These are phyloP conservation scores for Parvularia atlantis DNA, from an alignment of 78 protist species.

Conservation along the genomic window DNA sequence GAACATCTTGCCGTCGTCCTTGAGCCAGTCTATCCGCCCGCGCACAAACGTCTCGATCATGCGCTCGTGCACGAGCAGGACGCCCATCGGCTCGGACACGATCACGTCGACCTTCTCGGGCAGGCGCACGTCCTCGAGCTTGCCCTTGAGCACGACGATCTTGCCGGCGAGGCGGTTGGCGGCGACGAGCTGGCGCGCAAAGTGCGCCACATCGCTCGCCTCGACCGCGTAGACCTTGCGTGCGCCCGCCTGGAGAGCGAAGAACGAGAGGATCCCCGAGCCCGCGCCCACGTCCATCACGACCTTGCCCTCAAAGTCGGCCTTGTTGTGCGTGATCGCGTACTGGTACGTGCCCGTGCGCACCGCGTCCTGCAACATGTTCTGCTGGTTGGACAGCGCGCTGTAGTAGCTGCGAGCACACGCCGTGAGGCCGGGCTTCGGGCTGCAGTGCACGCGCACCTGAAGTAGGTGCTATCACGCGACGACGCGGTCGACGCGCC, in stretches of 20 bases:
- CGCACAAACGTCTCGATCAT: slow-evolving; percentile 29
- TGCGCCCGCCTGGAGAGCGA: slow-evolving; percentile 37
- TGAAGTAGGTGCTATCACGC: too few relatives aligned
- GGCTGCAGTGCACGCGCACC: too few relatives aligned
- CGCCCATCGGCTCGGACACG: slow-evolving; percentile 70
- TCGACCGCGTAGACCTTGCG: slow-evolving; percentile 62
- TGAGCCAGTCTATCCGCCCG: slow-evolving; percentile 7
- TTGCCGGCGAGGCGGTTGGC: slow-evolving; percentile 31
- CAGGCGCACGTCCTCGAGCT: slow-evolving; percentile 40
- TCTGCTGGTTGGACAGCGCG: slow-evolving; percentile 29
- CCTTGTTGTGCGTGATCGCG: slow-evolving; percentile 29
- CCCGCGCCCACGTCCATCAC: slow-evolving; percentile 45
- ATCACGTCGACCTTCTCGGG: slow-evolving; percentile 55
- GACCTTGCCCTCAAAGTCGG: slow-evolving; percentile 22
- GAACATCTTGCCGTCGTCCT: slow-evolving; percentile 45
- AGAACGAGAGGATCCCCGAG: slow-evolving; percentile 36
- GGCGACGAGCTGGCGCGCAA: slow-evolving; percentile 33
- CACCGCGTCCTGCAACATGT: slow-evolving; percentile 48
- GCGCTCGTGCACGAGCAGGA: slow-evolving; percentile 46
- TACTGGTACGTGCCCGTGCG: slow-evolving; percentile 39
- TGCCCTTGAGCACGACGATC: slow-evolving; percentile 25
- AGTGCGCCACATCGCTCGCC: slow-evolving; percentile 57
- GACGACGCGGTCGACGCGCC: too few relatives aligned
- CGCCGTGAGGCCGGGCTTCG: too few relatives aligned
- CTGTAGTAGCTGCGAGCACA: slow-evolving; percentile 7